These are phyloP conservation scores for Candida freyschussii DNA, from an alignment of 1,139 yeast genomes.

Conservation along the genomic window DNA sequence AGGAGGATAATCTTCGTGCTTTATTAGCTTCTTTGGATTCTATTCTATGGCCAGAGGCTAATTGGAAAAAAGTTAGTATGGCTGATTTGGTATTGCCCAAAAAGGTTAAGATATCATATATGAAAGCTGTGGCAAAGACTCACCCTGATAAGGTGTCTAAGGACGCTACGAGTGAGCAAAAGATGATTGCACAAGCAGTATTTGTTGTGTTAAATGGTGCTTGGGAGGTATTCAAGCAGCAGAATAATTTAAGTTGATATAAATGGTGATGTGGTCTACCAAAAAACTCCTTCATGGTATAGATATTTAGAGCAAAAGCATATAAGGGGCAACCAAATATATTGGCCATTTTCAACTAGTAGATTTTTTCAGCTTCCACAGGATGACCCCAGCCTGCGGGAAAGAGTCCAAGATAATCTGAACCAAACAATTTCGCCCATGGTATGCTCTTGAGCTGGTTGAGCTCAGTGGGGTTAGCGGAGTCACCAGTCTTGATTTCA, in stretches of 20 bases:
- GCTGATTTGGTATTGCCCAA: constrained; percentile 86
- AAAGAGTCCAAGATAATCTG: no score
- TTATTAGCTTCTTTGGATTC: constrained; percentile 61
- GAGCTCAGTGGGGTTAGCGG: no score
- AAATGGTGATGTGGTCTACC: no score
- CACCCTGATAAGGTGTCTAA: constrained; percentile 87
- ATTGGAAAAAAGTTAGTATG: constrained; percentile 61
- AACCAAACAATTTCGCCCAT: no score
- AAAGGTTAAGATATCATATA: constrained; percentile 78
- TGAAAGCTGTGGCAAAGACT: constrained; percentile 90
- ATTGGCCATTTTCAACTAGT: no score
- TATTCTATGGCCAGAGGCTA: constrained; percentile 55
- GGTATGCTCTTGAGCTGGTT: no score
- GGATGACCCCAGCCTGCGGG: not conserved
- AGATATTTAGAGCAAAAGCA: no score
- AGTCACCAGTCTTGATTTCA: no score
- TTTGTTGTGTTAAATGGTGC: constrained; percentile 81
- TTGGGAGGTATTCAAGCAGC: constrained; percentile 80
- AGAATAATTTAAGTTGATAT: constrained; percentile 37
- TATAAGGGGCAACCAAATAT: no score
- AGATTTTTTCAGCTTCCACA: no score
- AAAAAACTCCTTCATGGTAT: no score
- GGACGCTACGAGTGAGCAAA: constrained; percentile 52
- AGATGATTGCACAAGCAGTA: constrained; percentile 82
- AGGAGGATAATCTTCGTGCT: constrained; percentile 74